phyloP scores from a whole-genome alignment of 2,329 filamentous ascomycete genomes.

The Penicillium digitatum region DNA sequence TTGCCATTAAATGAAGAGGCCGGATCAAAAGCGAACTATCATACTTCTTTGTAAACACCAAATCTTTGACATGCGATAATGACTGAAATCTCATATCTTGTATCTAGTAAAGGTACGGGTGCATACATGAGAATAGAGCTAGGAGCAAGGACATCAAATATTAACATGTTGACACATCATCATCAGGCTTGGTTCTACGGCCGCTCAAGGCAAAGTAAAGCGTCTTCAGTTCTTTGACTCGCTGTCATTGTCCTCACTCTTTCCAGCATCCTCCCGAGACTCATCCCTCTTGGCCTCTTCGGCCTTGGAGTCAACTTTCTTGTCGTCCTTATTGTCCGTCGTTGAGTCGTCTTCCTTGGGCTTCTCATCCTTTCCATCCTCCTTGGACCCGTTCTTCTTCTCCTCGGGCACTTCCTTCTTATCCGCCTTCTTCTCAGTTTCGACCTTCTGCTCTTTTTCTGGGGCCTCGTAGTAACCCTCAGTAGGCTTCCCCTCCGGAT shows the following conservation, averaged over 20 bases:
- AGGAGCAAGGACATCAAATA: not conserved
- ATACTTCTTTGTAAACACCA: too few species aligned
- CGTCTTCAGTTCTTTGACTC: not conserved
- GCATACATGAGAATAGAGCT: not conserved
- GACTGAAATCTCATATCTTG: not conserved
- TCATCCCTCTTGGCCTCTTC: slow-evolving; percentile 23
- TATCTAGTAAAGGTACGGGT: not conserved
- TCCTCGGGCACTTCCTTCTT: not conserved
- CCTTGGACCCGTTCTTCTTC: not conserved
- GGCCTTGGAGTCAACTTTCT: slow-evolving; percentile 22
- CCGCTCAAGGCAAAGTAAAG: too few species aligned
- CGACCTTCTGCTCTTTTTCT: slow-evolving; percentile 4
- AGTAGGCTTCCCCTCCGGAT: slow-evolving; percentile 30
- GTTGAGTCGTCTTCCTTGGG: slow-evolving; percentile 22
- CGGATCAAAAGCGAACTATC: too few species aligned
- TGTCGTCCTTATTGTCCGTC: slow-evolving; percentile 9
- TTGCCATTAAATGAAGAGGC: too few species aligned
- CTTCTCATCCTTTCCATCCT: not conserved
- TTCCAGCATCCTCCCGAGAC: slow-evolving; percentile 18
- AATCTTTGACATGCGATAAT: not conserved
- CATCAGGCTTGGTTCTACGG: not conserved
- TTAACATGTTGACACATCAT: not conserved
- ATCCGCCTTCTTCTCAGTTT: slow-evolving; percentile 19
- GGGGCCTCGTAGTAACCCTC: slow-evolving; percentile 9
- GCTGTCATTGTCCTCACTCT: not conserved